A percentile compares a stretch with the other conserved stretches of the same genome.
Evolutionary conservation across 345 rosid species (phyloP).

Genomic region (Hypericum androsaemum): DNA sequence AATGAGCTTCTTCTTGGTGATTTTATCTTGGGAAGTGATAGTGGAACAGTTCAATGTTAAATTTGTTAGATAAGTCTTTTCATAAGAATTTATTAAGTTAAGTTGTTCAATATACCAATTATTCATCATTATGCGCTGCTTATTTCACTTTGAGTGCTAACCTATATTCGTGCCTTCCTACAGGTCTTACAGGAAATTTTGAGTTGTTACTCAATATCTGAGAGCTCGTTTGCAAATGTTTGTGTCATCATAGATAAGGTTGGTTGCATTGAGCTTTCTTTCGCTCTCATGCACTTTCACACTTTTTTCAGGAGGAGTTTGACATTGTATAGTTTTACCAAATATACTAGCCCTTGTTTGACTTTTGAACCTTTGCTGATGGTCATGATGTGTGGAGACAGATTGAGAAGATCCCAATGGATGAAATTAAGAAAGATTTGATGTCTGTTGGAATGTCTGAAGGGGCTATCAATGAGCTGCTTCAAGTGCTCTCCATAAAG

Average conservation of each 20-base stretch:
- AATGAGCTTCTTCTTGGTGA: too few relatives aligned
- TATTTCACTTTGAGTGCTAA: too few relatives aligned
- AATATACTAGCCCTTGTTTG: background rate
- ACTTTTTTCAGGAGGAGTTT: too few relatives aligned
- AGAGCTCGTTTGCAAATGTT: slow-evolving; percentile 63
- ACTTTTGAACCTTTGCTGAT: background rate
- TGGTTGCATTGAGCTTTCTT: slow-evolving; percentile 17
- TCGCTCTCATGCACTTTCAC: background rate
- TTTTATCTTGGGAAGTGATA: too few relatives aligned
- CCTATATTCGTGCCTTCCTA: background rate
- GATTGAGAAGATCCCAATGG: slow-evolving; percentile 71
- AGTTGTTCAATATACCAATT: too few relatives aligned
- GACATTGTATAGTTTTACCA: too few relatives aligned
- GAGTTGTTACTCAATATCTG: slow-evolving; percentile 57
- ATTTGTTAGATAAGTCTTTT: too few relatives aligned
- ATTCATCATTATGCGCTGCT: too few relatives aligned
- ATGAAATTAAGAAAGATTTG: slow-evolving; percentile 70
- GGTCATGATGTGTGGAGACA: slow-evolving; percentile 18
- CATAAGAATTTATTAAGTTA: too few relatives aligned
- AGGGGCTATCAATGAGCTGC: slow-evolving; percentile 54
- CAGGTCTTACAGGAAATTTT: slow-evolving; percentile 88
- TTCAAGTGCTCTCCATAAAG: slow-evolving; percentile 67
- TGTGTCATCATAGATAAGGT: slow-evolving; percentile 94
- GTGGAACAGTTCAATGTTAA: too few relatives aligned
- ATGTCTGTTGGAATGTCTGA: slow-evolving; percentile 53